phyloP scores from a whole-genome alignment of 106 monocot genomes.

The Narthecium ossifragum region DNA sequence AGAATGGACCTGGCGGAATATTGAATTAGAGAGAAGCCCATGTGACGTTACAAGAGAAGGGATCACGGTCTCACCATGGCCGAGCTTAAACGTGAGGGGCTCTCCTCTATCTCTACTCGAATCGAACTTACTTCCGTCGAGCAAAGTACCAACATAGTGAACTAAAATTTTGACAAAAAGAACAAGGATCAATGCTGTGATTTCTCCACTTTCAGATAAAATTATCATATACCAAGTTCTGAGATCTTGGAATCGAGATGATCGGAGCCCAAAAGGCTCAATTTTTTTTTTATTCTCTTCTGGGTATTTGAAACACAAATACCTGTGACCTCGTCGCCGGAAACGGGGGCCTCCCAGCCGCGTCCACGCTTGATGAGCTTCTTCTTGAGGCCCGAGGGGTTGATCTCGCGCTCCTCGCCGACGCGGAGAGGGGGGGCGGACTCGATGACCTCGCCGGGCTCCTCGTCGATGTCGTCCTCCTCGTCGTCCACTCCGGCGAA shows the following conservation, averaged over 20 bases:
- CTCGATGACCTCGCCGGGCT: slow-evolving; percentile 67
- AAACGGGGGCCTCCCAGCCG: slow-evolving; percentile 50
- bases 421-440: slow-evolving; percentile 57
- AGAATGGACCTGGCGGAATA: no score
- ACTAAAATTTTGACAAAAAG: slow-evolving; percentile 23
- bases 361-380: slow-evolving; percentile 48
- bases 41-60: not conserved
- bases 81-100: slow-evolving; percentile 42
- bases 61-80: slow-evolving; percentile 26
- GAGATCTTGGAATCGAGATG: no score
- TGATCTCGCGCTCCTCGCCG: slow-evolving; percentile 63
- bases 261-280: no score
- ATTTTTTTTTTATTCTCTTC: no score
- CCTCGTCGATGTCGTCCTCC: slow-evolving; percentile 34
- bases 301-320: not conserved
- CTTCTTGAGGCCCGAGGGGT: slow-evolving; percentile 36
- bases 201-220: no score
- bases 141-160: slow-evolving; percentile 36
- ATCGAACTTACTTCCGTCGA: slow-evolving; percentile 40
- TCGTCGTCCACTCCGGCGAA: slow-evolving; percentile 20
- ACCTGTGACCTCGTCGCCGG: slow-evolving; percentile 69
- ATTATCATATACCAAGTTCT: no score
- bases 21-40: not conserved
- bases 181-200: not conserved
- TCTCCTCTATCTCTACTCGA: slow-evolving; percentile 38